Percentiles rank a stretch among this genome's conserved stretches.
Conservation (phyloP, 2,329 filamentous ascomycete genomes). For the Penicillium sp. region DNA sequence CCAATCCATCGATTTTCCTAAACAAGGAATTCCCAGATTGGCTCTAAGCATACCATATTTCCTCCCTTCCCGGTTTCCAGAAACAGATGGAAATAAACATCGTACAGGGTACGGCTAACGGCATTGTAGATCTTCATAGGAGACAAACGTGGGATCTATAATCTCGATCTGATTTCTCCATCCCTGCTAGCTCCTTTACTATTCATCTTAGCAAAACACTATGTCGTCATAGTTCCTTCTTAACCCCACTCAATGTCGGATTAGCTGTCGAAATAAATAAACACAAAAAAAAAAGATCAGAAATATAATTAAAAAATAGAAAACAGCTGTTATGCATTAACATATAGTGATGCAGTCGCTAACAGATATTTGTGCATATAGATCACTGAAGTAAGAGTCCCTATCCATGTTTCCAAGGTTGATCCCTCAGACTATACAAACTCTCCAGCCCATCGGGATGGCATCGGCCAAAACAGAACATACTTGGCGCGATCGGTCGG, state of each 20-base stretch:
- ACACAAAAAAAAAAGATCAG: too few relatives aligned
- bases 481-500: not conserved
- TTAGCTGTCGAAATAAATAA: not conserved
- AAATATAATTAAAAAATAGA: too few relatives aligned
- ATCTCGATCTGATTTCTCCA: constrained; percentile 15
- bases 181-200: constrained; percentile 18
- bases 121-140: constrained; percentile 15
- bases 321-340: too few relatives aligned
- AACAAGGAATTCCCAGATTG: too few relatives aligned
- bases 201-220: not conserved
- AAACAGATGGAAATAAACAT: not conserved
- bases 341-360: too few relatives aligned
- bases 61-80: not conserved
- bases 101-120: not conserved
- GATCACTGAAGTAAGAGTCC: too few relatives aligned
- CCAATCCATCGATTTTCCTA: too few relatives aligned
- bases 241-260: not conserved
- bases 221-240: not conserved
- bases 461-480: not conserved
- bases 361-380: too few relatives aligned
- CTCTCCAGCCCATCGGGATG: not conserved
- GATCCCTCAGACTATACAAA: not conserved
- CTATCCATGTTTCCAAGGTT: too few relatives aligned
- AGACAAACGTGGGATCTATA: constrained; percentile 9
- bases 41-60: not conserved